Evolutionary conservation across 352 stramenopile genomes (phyloP), one percentile per base, ranked within the genome.

Genomic region (Phytopythium delawarense): DNA sequence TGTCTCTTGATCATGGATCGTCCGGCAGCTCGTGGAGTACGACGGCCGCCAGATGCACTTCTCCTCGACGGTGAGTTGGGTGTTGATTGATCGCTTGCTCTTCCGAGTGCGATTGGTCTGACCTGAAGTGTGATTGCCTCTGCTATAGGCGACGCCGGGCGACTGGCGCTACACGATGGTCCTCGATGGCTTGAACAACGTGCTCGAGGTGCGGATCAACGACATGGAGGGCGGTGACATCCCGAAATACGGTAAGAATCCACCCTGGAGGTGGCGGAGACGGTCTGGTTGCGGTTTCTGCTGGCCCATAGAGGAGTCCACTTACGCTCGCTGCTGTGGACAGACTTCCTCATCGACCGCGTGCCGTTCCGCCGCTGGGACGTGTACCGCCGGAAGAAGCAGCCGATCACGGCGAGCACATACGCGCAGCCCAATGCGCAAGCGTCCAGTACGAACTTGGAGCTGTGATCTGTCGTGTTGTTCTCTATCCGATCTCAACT

Each of bases 151-250:
- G 6, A 89, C 76, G 8, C 63, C 85, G 54, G 84, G 84, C 8
- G 82, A 92, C 52, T 95, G 84, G 86, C 85, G 57, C 66, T 90
- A 88, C 70, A 74, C 74, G 20, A 91, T 92, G 76, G 76, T 92
- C 61, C 63, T 94, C 34, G 86, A 94, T 30, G 76, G 81, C 54
- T 75, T 84, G 7, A 91, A 91, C 64, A 61, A 76, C 28, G 78
- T 78, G 21, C 85, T 95, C 52, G 86, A 95, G 79, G 82, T 95
- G 34, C 86, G 84, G 58, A 95, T 95, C 59, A 92, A 93, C 54
- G 86, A 95, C 51, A 64, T 91, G 39, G 86, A 93, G 63, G 77
- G 77, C 5, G 65, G 42, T 1, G 82, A 92, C 5, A 74, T 91
- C n/a, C 84, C 86, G 42, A 93, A 93, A 83, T 95, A 95, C 73